A percentile compares a stretch with the other conserved stretches of the same genome.
These are phyloP conservation scores for Psilocybe cubensis DNA, from an alignment of 768 basidiomycete genomes.

Conservation along the genomic window DNA sequence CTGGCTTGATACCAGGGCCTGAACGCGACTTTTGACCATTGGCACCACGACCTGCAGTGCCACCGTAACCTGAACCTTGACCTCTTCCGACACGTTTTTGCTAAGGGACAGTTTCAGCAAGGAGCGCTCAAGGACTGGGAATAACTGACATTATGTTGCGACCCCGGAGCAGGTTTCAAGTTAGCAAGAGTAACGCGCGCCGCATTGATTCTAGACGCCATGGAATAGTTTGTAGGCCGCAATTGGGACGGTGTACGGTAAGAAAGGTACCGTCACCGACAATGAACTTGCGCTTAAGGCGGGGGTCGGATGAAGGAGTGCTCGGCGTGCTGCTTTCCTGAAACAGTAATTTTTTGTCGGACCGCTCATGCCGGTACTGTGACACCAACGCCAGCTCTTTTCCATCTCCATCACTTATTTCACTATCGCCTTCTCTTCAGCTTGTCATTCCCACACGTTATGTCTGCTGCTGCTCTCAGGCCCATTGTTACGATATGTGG, in stretches of 20 bases:
- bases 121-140: not conserved
- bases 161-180: slow-evolving; percentile 69
- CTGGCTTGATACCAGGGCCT: slow-evolving; percentile 79
- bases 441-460: too few relatives aligned
- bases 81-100: slow-evolving; percentile 96
- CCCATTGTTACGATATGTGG: slow-evolving; percentile 89
- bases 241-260: not conserved
- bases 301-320: not conserved
- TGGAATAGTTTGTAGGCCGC: slow-evolving; percentile 13
- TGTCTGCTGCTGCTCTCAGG: slow-evolving; percentile 43
- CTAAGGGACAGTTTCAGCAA: slow-evolving; percentile 39
- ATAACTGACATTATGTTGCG: slow-evolving; percentile 62
- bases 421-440: too few relatives aligned
- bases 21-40: slow-evolving; percentile 96
- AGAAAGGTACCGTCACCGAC: too few relatives aligned
- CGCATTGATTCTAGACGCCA: slow-evolving; percentile 41
- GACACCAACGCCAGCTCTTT: too few relatives aligned
- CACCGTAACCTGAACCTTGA: slow-evolving; percentile 88
- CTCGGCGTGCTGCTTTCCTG: not conserved
- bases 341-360: not conserved
- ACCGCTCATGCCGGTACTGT: not conserved
- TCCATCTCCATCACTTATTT: too few relatives aligned
- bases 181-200: slow-evolving; percentile 67
- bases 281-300: too few relatives aligned
- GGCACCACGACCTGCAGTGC: slow-evolving; percentile 91